Base-by-base conservation (phyloP, 1,284 basidiomycete genomes). In the Cutaneotrichosporon cavernicola region DNA sequence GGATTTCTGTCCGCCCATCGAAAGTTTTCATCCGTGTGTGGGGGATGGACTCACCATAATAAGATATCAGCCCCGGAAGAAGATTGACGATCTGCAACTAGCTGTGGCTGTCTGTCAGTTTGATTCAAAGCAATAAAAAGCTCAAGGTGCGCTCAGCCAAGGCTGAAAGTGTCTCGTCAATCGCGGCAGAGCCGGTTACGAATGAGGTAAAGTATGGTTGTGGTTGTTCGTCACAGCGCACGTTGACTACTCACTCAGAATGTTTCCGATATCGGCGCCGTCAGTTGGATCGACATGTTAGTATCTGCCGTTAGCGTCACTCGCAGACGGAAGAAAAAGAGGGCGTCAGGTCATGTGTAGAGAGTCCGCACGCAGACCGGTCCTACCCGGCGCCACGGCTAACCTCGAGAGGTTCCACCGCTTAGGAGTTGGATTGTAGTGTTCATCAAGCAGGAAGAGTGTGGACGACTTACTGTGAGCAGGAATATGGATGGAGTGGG, bases 151-250 rank as follows among this genome's bases (percentile, higher is more conserved):
- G 76, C 76, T 78, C 76, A 76, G 76, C 72, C 76, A 78, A 78
- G 76, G 76, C 76, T 78, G 76, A 78, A 75, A 72, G 60, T 78
- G 65, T 75, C 72, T 72, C 76, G 75, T 69, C 70, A 77, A 76
- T 76, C 72, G 69, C 73, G 68, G 72, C 65, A 50, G 43, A 63
- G 67, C 70, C 69, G 71, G 69, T 73, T 71, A 69, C 75, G 76
- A 75, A 78, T 76, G 74, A 76, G 73, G 75, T 76, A 76, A 77
- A 76, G 74, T 75, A 77, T 77, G 76, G 73, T 71, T 66, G 70
- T 55, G 65, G 69, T 69, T 76, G 65, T 74, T 78, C 76, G 66
- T 78, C 76, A 78, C 63, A 60, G 76, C 76, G 74, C 65, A 22
- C 31, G 43, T 8, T 2, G 43, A 11, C 18, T 4, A 74, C 71